Conservation (phyloP, 495 filamentous ascomycete genomes). For the Cladorrhinum samala region DNA sequence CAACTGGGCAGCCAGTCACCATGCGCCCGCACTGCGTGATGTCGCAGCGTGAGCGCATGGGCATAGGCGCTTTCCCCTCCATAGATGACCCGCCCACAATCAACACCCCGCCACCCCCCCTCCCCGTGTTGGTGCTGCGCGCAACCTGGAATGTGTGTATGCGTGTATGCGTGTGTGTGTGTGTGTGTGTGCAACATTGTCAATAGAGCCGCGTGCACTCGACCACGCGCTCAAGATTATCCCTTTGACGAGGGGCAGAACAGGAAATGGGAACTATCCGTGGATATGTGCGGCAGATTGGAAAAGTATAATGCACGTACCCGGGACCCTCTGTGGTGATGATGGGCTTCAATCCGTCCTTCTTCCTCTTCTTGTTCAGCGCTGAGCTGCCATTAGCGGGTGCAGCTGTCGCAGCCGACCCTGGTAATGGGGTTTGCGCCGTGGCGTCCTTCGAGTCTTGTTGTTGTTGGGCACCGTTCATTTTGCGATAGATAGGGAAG, state of each 20-base stretch:
- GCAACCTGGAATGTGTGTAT: background rate
- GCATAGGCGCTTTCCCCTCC: constrained; percentile 15
- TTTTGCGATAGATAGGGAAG: constrained; percentile 10
- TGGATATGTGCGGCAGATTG: constrained; percentile 11
- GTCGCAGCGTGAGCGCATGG: constrained; percentile 25
- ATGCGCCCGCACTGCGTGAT: constrained; percentile 17
- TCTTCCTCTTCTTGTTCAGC: constrained; percentile 77
- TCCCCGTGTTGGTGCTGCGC: background rate
- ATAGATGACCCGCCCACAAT: constrained; percentile 13
- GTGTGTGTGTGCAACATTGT: background rate
- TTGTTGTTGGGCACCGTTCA: constrained; percentile 29
- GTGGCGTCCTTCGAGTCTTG: constrained; percentile 14
- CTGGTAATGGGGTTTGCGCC: constrained; percentile 22
- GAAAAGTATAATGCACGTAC: constrained; percentile 34
- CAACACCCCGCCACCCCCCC: constrained; percentile 28
- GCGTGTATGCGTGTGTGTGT: background rate
- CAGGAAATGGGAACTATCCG: constrained; percentile 8
- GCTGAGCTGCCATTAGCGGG: constrained; percentile 30
- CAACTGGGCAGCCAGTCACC: constrained; percentile 1
- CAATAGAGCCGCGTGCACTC: too few relatives aligned
- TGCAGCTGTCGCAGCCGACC: constrained; percentile 17
- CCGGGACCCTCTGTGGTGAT: constrained; percentile 68
- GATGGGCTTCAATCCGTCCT: constrained; percentile 84
- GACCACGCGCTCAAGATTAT: too few relatives aligned
- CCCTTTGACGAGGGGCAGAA: too few relatives aligned